phyloP scores from a whole-genome alignment of 2,329 filamentous ascomycete genomes.

The Samsoniella hepiali region DNA sequence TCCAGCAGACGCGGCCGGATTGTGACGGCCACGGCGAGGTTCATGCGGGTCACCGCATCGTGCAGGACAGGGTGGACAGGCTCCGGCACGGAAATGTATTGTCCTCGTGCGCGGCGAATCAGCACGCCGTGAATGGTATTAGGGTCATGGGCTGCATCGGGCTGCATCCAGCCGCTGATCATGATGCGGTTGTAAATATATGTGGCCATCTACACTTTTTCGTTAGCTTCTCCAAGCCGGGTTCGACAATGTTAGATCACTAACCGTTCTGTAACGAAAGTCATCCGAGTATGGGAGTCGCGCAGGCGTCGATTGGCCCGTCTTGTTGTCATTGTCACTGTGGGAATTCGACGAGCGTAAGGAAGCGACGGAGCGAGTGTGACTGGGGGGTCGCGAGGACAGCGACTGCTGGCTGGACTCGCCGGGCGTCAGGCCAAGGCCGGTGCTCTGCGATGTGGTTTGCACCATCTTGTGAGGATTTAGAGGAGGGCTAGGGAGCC shows the following conservation, averaged over 20 bases:
- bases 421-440: neutral
- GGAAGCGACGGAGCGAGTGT: neutral
- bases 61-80: constrained; percentile 37
- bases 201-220: constrained; percentile 28
- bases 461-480: neutral
- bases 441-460: neutral
- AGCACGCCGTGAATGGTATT: constrained; percentile 35
- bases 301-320: neutral
- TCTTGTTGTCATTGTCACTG: neutral
- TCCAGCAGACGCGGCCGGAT: constrained; percentile 47
- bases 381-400: neutral
- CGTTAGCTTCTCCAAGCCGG: neutral
- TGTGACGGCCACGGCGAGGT: constrained; percentile 45
- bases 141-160: constrained; percentile 18
- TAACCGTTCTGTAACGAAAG: constrained; percentile 32
- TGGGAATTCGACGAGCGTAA: constrained; percentile 5
- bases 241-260: constrained; percentile 1
- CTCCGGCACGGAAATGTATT: constrained; percentile 41
- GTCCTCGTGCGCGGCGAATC: constrained; percentile 37
- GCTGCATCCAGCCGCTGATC: constrained; percentile 31
- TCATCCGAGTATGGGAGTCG: constrained; percentile 27
- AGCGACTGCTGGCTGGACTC: neutral
- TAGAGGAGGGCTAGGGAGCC: neutral
- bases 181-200: constrained; percentile 31
- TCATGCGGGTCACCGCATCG: constrained; percentile 42